A percentile compares a stretch with the other conserved stretches of the same genome.
These are phyloP conservation scores for Tuber borchii DNA, from an alignment of 495 filamentous ascomycete genomes.

Conservation along the genomic window DNA sequence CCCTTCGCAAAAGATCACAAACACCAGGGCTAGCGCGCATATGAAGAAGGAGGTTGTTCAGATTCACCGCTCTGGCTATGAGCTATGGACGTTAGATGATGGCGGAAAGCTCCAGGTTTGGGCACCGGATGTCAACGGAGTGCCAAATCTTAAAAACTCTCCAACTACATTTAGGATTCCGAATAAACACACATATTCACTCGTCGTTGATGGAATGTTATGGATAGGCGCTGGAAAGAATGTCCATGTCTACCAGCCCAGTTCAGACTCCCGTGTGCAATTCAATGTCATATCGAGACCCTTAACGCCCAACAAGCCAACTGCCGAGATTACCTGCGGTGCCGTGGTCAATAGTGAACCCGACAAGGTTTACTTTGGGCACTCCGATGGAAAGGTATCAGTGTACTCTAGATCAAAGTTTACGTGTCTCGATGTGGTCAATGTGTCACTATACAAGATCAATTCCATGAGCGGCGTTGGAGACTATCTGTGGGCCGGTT, in stretches of 20 bases:
- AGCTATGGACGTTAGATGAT: slow-evolving; percentile 93
- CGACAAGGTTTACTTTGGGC: slow-evolving; percentile 81
- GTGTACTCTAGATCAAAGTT: slow-evolving; percentile 75
- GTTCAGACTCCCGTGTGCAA: slow-evolving; percentile 55
- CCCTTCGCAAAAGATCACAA: slow-evolving; percentile 57
- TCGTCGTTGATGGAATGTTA: slow-evolving; percentile 68
- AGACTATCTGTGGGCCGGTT: slow-evolving; percentile 83
- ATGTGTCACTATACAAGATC: slow-evolving; percentile 89
- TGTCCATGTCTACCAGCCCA: slow-evolving; percentile 73
- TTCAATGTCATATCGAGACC: slow-evolving; percentile 68
- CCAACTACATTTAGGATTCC: slow-evolving; percentile 63
- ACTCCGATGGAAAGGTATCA: slow-evolving; percentile 87
- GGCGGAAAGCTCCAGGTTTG: slow-evolving; percentile 82
- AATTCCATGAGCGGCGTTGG: slow-evolving; percentile 79
- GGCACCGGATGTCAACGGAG: slow-evolving; percentile 68
- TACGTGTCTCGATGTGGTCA: slow-evolving; percentile 67
- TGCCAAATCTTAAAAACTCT: slow-evolving; percentile 63
- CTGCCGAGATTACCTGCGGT: slow-evolving; percentile 84
- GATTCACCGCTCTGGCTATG: slow-evolving; percentile 76
- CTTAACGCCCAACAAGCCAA: slow-evolving; percentile 52
- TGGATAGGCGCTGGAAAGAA: slow-evolving; percentile 89
- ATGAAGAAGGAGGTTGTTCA: slow-evolving; percentile 74
- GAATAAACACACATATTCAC: slow-evolving; percentile 78
- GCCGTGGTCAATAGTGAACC: slow-evolving; percentile 65
- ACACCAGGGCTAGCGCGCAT: slow-evolving; percentile 63